A percentile compares a stretch with the other conserved stretches of the same genome.
These are phyloP conservation scores for Mucor lusitanicus DNA, from an alignment of 371 early-diverging fungal species.

Conservation along the genomic window DNA sequence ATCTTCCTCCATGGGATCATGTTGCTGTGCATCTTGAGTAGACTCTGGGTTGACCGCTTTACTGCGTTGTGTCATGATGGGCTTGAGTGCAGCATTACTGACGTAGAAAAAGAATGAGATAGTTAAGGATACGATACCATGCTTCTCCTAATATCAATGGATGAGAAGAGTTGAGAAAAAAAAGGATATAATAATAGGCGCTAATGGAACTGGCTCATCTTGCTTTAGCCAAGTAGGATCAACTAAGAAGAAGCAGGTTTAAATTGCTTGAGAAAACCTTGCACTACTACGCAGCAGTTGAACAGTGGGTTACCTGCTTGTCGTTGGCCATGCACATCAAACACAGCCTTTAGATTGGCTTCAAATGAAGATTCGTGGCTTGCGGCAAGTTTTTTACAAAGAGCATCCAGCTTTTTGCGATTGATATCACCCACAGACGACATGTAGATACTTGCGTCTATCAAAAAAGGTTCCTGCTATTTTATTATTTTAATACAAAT, in stretches of 20 bases:
- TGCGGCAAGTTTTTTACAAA: background rate
- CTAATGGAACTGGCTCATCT: background rate
- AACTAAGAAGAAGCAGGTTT: too few relatives aligned
- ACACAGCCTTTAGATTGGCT: conserved; percentile 2
- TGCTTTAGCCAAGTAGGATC: background rate
- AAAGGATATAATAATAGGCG: conserved; percentile 29
- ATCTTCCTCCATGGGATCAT: background rate
- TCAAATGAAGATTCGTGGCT: conserved; percentile 6
- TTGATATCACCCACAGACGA: conserved; percentile 11
- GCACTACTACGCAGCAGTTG: background rate
- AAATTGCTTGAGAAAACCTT: too few relatives aligned
- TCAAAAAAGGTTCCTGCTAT: background rate
- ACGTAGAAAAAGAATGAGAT: background rate
- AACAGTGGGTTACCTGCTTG: background rate
- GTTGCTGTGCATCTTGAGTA: background rate
- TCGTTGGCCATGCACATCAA: conserved; percentile 8
- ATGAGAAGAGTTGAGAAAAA: background rate
- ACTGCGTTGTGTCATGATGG: conserved; percentile 8
- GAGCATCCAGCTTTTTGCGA: background rate
- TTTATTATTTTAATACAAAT: background rate
- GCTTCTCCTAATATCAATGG: background rate
- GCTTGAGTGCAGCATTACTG: background rate
- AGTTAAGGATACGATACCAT: conserved; percentile 3
- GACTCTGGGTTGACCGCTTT: background rate
- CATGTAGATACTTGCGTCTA: background rate